A percentile compares a stretch with the other conserved stretches of the same genome.
These are phyloP conservation scores for Saccharomyces pastorianus DNA, from an alignment of 1,139 yeast species.

Conservation along the genomic window DNA sequence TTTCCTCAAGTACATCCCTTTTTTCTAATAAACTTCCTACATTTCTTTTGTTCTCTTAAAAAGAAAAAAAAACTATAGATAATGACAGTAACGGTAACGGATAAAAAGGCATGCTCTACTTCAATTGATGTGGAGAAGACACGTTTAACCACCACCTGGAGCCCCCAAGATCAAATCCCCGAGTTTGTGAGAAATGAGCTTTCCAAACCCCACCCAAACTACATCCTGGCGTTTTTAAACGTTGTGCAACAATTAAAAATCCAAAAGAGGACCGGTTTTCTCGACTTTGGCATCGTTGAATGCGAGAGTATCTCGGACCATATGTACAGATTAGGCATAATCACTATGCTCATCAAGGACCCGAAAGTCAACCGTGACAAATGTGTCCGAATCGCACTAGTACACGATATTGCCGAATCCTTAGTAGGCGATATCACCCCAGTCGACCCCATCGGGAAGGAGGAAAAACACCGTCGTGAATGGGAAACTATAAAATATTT, in stretches of 20 bases:
- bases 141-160: slow-evolving; percentile 16
- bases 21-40: background rate
- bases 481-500: slow-evolving; percentile 63
- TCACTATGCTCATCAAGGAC: slow-evolving; percentile 65
- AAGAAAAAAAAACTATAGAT: background rate
- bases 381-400: slow-evolving; percentile 79
- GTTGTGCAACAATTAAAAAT: slow-evolving; percentile 67
- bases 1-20: background rate
- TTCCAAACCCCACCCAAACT: slow-evolving; percentile 31
- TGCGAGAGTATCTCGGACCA: slow-evolving; percentile 84
- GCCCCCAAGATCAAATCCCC: slow-evolving; percentile 27
- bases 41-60: background rate
- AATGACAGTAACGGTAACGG: background rate
- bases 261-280: slow-evolving; percentile 91
- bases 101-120: background rate
- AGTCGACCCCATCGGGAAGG: slow-evolving; percentile 58
- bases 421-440: slow-evolving; percentile 96
- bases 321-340: slow-evolving; percentile 91
- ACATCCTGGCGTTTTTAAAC: slow-evolving; percentile 65
- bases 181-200: slow-evolving; percentile 16
- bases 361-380: slow-evolving; percentile 37
- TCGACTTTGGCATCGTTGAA: slow-evolving; percentile 57
- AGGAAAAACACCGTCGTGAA: slow-evolving; percentile 77
- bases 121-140: background rate
- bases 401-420: slow-evolving; percentile 92